Conservation (phyloP, 139 green algal genomes). For the Coccomyxa sp. region DNA sequence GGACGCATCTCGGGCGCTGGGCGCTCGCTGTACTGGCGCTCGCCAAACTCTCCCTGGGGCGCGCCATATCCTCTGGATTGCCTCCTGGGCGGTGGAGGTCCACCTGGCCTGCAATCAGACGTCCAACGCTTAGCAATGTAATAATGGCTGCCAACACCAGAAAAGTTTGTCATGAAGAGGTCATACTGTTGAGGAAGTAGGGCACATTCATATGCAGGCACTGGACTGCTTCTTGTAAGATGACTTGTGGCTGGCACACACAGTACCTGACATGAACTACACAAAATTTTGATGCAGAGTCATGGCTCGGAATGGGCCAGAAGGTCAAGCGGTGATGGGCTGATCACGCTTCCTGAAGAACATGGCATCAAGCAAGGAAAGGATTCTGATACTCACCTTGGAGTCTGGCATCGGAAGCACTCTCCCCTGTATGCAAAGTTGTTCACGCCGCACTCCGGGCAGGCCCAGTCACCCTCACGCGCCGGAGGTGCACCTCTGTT, state of each 20-base stretch:
- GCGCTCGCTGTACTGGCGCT: background rate
- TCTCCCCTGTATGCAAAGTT: constrained; percentile 30
- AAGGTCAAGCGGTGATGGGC: background rate
- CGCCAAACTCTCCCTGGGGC: no score
- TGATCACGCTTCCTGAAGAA: background rate
- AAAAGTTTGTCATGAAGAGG: no score
- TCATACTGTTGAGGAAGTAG: no score
- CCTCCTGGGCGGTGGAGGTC: no score
- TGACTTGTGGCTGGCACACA: background rate
- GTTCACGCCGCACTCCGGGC: constrained; percentile 25
- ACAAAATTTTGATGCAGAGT: background rate
- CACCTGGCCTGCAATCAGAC: no score
- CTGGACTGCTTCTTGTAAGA: no score
- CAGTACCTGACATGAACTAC: background rate
- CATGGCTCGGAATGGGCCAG: background rate
- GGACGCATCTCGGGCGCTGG: background rate
- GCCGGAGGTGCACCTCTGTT: background rate
- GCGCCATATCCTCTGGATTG: no score
- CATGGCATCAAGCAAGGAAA: no score
- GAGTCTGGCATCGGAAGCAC: constrained; percentile 30
- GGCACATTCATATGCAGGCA: no score
- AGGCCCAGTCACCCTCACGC: constrained; percentile 30
- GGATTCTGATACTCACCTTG: constrained; percentile 4
- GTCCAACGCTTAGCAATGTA: no score
- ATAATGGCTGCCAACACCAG: no score